These are phyloP conservation scores for Sparassis latifolia DNA, from an alignment of 1,284 basidiomycete genomes.

Conservation along the genomic window DNA sequence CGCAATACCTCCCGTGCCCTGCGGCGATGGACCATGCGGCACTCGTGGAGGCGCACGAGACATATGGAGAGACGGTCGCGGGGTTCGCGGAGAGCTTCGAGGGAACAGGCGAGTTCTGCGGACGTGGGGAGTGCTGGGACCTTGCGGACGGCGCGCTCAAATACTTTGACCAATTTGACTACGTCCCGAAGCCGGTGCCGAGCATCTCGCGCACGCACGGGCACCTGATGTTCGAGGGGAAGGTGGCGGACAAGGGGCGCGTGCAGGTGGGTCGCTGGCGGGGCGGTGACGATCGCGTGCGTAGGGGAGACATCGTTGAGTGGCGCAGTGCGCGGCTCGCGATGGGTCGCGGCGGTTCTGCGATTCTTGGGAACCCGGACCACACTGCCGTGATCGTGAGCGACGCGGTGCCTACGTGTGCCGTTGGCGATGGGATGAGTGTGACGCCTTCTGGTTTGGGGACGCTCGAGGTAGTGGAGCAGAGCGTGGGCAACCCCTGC, in stretches of 20 bases:
- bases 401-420: constrained; percentile 21
- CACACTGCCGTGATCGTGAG: constrained; percentile 31
- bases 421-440: constrained; percentile 19
- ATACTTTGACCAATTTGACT: constrained; percentile 36
- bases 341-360: constrained; percentile 16
- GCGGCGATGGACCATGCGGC: constrained; percentile 24
- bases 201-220: constrained; percentile 48
- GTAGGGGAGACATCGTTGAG: constrained; percentile 51
- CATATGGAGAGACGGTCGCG: constrained; percentile 44
- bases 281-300: constrained; percentile 44
- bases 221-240: constrained; percentile 44
- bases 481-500: constrained; percentile 25
- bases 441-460: constrained; percentile 23
- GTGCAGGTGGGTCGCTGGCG: constrained; percentile 40
- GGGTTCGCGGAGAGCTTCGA: constrained; percentile 42
- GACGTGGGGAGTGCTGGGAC: constrained; percentile 55
- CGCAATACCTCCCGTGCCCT: constrained; percentile 35
- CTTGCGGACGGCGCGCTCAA: constrained; percentile 46
- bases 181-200: constrained; percentile 40
- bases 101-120: constrained; percentile 38
- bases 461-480: constrained; percentile 31
- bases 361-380: constrained; percentile 28
- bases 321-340: constrained; percentile 38
- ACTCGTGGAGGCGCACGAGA: constrained; percentile 37
- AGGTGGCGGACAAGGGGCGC: constrained; percentile 27